Evolutionary conservation across 257 asterid genomes (phyloP), one percentile per base, ranked within the genome.

Genomic region (Fraxinus quadrangulata): DNA sequence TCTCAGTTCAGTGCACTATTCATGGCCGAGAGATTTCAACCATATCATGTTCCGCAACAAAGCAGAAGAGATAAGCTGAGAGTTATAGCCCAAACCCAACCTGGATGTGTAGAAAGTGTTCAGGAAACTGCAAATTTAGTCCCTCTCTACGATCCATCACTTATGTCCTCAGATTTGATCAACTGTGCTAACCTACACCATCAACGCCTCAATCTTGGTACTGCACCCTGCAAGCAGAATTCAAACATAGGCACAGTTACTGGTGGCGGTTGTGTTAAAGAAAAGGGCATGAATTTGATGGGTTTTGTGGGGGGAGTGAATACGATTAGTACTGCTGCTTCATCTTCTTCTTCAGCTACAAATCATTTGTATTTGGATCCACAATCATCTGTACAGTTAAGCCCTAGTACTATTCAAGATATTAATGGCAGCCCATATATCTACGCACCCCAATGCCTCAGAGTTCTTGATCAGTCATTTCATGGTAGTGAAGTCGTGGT

Each of bases 61-160:
- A 93, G 96, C 89, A 81, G 99, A 86, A 85, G 99, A 80, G 97
- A 95, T 84, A 95, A 95, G 86, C 96, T 93, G 14, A 86, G 99
- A 84, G 92, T 88, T 4, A n/a, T 83, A 51, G 45, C 71, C 42
- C 77, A 80, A 63, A 84, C 77, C 69, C 59, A 72, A 30, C 40
- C 75, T n/a, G 80, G 82, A 21, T 80, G 81, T 72, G 75, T 39
- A 8, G 89, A 84, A 26, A 56, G 70, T 74, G 78, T 87, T 42
- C 90, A 89, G 10, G 54, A 45, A 7, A 79, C 81, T 72, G 76
- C 79, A 34, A 47, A 85, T 61, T 72, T 89, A 21, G 76, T 78
- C 61, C 86, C 94, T 74, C 76, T 86, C 34, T 85, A 87, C 81
- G 96, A 94, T 85, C 90, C 97, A 4, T 77, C 92, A 0, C 86